A percentile compares a stretch with the other conserved stretches of the same genome.
These are phyloP conservation scores for Kodamaea restingae DNA, from an alignment of 805 yeast species.

Conservation along the genomic window DNA sequence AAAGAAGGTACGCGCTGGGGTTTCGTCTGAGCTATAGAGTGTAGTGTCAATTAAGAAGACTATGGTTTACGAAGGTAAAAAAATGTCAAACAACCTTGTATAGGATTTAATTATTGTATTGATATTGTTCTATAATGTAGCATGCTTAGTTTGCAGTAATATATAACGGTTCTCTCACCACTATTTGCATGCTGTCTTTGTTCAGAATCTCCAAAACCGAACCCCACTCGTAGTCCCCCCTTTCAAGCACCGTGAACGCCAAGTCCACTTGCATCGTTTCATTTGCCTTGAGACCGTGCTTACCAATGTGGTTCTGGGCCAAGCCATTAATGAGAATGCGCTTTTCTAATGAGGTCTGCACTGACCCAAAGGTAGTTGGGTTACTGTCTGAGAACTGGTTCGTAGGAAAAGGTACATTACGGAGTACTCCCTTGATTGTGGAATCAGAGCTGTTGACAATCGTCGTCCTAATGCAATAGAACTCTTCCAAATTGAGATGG, in stretches of 20 bases:
- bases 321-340: slow-evolving; percentile 70
- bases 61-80: no score
- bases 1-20: background rate
- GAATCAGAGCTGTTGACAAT: slow-evolving; percentile 46
- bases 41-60: no score
- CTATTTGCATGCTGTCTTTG: slow-evolving; percentile 16
- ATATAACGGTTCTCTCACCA: slow-evolving; percentile 32
- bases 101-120: no score
- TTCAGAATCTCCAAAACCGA: slow-evolving; percentile 27
- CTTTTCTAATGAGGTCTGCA: slow-evolving; percentile 43
- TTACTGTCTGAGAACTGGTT: slow-evolving; percentile 11
- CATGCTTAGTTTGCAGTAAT: slow-evolving; percentile 20
- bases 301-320: slow-evolving; percentile 45
- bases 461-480: slow-evolving; percentile 47
- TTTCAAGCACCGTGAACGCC: slow-evolving; percentile 63
- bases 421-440: slow-evolving; percentile 49
- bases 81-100: no score
- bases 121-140: background rate
- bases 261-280: slow-evolving; percentile 40
- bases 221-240: slow-evolving; percentile 84
- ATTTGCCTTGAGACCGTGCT: slow-evolving; percentile 38
- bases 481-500: slow-evolving; percentile 41
- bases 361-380: slow-evolving; percentile 11
- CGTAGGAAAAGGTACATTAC: slow-evolving; percentile 52
- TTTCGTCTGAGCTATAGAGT: no score